Evolutionary conservation across 768 basidiomycete genomes (phyloP).

Genomic region (Ephemerocybe angulata): DNA sequence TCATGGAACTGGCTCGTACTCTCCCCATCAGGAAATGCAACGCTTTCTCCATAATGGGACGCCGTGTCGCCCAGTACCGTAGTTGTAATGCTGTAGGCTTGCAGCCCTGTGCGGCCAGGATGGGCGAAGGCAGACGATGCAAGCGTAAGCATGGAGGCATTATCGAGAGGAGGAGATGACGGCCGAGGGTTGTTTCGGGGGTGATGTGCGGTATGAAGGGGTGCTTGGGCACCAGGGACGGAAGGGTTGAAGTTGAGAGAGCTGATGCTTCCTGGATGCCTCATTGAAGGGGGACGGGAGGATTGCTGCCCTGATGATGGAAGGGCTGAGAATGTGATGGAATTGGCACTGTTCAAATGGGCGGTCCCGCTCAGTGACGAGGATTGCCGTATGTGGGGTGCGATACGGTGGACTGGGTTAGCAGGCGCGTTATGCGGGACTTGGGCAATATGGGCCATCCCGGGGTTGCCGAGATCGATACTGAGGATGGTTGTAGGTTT

Average conservation of each 20-base stretch:
- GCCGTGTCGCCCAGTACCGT: slow-evolving; percentile 61
- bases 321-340: slow-evolving; percentile 73
- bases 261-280: slow-evolving; percentile 29
- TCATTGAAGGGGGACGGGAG: slow-evolving; percentile 27
- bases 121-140: slow-evolving; percentile 87
- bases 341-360: slow-evolving; percentile 45
- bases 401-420: slow-evolving; percentile 47
- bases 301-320: slow-evolving; percentile 48
- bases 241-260: slow-evolving; percentile 24
- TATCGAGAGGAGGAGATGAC: slow-evolving; percentile 84
- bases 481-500: slow-evolving; percentile 95
- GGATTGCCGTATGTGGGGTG: slow-evolving; percentile 58
- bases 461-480: slow-evolving; percentile 75
- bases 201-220: slow-evolving; percentile 87
- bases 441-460: slow-evolving; percentile 91
- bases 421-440: slow-evolving; percentile 61
- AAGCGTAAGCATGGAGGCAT: slow-evolving; percentile 89
- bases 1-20: slow-evolving; percentile 72
- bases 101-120: slow-evolving; percentile 9
- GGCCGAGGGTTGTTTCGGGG: slow-evolving; percentile 95
- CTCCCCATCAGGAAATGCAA: slow-evolving; percentile 55
- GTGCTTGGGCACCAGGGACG: slow-evolving; percentile 63
- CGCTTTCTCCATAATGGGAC: slow-evolving; percentile 69
- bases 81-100: slow-evolving; percentile 5
- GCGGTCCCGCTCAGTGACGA: slow-evolving; percentile 50